Conservation (phyloP, 2,329 filamentous ascomycete species). For the Alternaria ethzedia region DNA sequence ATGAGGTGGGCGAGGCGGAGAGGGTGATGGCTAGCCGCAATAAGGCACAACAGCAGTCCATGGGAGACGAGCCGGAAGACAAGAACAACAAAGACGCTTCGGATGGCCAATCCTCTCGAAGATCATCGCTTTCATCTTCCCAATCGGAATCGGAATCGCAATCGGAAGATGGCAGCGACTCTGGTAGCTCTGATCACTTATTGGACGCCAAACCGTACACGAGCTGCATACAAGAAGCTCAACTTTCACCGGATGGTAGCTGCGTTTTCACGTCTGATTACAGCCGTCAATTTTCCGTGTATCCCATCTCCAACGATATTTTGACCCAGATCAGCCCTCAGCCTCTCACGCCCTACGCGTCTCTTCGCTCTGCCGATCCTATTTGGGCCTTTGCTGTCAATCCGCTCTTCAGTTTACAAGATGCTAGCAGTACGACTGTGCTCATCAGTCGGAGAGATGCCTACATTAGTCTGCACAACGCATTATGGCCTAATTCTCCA, state of each 20-base stretch:
- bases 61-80: not conserved
- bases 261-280: constrained; percentile 61
- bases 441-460: constrained; percentile 61
- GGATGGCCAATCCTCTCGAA: not conserved
- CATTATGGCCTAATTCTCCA: constrained; percentile 51
- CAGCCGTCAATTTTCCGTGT: constrained; percentile 63
- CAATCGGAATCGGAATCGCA: constrained; percentile 4
- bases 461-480: constrained; percentile 64
- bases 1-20: not conserved
- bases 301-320: constrained; percentile 25
- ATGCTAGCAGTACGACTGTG: constrained; percentile 58
- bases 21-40: not conserved
- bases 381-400: constrained; percentile 62
- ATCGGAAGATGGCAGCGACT: not conserved
- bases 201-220: constrained; percentile 1
- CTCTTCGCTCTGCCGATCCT: constrained; percentile 55
- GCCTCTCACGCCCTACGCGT: constrained; percentile 55
- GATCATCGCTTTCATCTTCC: constrained; percentile 1
- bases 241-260: constrained; percentile 60
- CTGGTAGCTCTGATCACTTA: not conserved
- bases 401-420: constrained; percentile 61
- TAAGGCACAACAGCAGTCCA: not conserved
- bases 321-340: constrained; percentile 7
- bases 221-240: constrained; percentile 39
- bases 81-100: not conserved